Evolutionary conservation across 2,329 filamentous ascomycete genomes (phyloP), one percentile per base, ranked within the genome.

Genomic region (Colletotrichum lupini): DNA sequence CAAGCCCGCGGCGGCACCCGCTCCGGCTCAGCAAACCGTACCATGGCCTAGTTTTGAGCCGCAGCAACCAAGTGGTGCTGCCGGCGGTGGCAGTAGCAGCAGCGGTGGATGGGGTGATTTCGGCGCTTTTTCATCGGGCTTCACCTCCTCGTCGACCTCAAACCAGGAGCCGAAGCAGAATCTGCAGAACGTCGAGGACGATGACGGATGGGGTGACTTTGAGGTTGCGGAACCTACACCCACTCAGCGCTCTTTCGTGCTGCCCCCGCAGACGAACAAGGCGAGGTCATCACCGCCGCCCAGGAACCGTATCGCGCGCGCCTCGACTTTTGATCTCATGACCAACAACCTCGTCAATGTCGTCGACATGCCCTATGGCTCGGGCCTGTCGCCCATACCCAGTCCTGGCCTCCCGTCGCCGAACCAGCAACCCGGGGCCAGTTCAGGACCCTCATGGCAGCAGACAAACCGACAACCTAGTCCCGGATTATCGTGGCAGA

Each of bases 161-260:
- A 59, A 75, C 62, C 78, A 46, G 78, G 74, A 26, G 46, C 56
- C 61, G 14, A 70, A 61, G 56, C 61, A 61, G 42, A 16, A 32
- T 19, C 57, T 59, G 16, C 57, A 62, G n/a, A n/a, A 42, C 24
- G 82, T 84, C 6, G 89, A 88, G 3, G 88, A 91, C 8, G 90
- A 92, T 67, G 90, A 92, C 77, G 89, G 86, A 32, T 93, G 92
- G 88, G 92, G 92, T 0, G 91, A 93, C 68, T 93, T 93, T 77
- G 91, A 93, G 80, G 86, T 87, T 57, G 90, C 89, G 19, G 82
- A 86, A 49, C 79, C 83, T 1, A 70, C 77, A 4, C 68, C 74
- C 11, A 68, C 71, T 22, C 71, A 77, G 8, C 55, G 55, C 70
- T 69, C 75, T 59, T 70, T 77, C 26, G 67, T 74, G 32, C 66